Evolutionary conservation across 306 rosid species (phyloP).

Genomic region (Crotalaria pallida): DNA sequence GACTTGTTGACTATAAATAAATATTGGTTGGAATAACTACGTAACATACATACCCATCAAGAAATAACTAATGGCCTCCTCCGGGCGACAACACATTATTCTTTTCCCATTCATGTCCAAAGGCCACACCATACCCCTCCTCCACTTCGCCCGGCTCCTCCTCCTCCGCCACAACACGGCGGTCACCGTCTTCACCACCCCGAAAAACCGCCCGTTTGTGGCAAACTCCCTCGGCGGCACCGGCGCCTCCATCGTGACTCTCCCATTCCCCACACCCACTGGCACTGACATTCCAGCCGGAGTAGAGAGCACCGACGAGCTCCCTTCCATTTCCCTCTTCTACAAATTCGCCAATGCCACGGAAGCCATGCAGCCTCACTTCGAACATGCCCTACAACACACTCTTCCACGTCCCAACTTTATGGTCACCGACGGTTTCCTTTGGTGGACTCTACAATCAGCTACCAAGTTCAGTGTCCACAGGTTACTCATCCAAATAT

Average conservation of each 20-base stretch:
- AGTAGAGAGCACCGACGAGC: conserved; percentile 16
- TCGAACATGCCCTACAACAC: background rate
- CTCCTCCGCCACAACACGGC: background rate
- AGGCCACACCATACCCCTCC: conserved; percentile 23
- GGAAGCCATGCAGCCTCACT: background rate
- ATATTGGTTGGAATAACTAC: no score
- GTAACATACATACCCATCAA: no score
- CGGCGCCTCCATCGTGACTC: background rate
- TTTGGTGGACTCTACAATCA: conserved; percentile 16
- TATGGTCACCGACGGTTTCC: conserved; percentile 19
- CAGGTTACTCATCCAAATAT: no score
- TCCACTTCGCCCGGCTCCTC: conserved; percentile 9
- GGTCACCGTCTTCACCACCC: conserved; percentile 16
- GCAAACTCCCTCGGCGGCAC: background rate
- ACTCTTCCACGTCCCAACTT: background rate
- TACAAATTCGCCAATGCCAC: background rate
- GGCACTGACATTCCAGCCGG: background rate
- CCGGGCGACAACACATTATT: background rate
- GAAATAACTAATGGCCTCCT: no score
- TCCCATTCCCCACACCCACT: background rate
- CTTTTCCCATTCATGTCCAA: conserved; percentile 23
- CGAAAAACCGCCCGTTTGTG: background rate
- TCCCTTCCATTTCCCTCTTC: conserved; percentile 8
- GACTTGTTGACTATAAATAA: no score
- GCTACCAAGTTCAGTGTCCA: background rate